Conservation (phyloP, 2,329 filamentous ascomycete genomes). For the Neonectria neomacrospora region DNA sequence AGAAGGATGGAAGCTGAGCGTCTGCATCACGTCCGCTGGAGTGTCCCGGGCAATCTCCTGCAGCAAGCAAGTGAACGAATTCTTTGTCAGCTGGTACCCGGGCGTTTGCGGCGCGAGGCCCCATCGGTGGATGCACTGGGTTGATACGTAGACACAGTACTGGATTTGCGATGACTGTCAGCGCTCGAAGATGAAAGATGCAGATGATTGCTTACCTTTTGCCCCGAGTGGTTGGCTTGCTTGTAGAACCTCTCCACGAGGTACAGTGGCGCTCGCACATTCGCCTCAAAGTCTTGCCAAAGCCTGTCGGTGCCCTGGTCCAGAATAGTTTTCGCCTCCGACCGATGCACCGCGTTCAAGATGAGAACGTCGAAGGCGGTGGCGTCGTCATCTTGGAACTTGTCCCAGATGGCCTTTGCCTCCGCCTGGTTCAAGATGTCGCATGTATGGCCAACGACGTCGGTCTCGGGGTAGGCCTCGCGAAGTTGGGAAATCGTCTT, state of each 20-base stretch:
- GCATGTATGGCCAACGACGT: conserved; percentile 3
- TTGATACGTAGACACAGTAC: conserved; percentile 32
- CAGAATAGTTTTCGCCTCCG: conserved; percentile 26
- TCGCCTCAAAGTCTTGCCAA: conserved; percentile 39
- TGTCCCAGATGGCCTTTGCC: conserved; percentile 23
- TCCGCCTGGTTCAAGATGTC: conserved; percentile 21
- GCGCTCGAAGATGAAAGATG: no score
- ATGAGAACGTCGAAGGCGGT: conserved; percentile 27
- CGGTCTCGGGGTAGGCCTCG: conserved; percentile 19
- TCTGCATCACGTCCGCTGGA: conserved; percentile 48
- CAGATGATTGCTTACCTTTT: conserved; percentile 24
- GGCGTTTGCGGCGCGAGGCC: conserved; percentile 34
- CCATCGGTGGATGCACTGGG: conserved; percentile 44
- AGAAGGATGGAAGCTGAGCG: conserved; percentile 55
- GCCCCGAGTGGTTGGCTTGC: conserved; percentile 22
- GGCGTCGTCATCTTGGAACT: conserved; percentile 4
- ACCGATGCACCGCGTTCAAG: conserved; percentile 26
- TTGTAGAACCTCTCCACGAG: conserved; percentile 35
- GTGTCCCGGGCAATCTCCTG: conserved; percentile 52
- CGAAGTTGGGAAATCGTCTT: conserved; percentile 21
- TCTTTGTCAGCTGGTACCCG: conserved; percentile 53
- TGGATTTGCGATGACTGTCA: not conserved
- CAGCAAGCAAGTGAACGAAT: conserved; percentile 47
- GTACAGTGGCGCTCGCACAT: conserved; percentile 32
- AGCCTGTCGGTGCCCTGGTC: conserved; percentile 37